These are phyloP conservation scores for Rhodotorula kratochvilovae DNA, from an alignment of 768 basidiomycete species.

Conservation along the genomic window DNA sequence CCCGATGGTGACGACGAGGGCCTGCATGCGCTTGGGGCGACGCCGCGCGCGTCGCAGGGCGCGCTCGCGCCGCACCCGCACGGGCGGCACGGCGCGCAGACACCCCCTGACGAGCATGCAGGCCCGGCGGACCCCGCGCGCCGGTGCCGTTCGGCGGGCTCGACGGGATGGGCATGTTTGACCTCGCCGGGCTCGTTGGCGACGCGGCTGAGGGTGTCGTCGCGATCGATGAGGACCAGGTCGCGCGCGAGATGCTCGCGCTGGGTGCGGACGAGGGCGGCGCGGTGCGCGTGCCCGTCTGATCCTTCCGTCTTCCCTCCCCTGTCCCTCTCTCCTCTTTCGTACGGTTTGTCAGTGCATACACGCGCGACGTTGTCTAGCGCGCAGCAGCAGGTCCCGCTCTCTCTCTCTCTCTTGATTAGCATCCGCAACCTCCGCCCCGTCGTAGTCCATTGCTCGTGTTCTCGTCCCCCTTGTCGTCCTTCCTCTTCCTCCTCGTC, in stretches of 20 bases:
- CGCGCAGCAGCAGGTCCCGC: neutral
- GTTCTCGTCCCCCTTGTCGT: neutral
- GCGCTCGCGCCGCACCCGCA: neutral
- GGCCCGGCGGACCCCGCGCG: neutral
- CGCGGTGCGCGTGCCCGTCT: neutral
- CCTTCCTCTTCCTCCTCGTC: neutral
- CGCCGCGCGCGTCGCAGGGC: neutral
- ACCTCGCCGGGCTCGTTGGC: neutral
- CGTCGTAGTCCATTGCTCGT: slow-evolving; percentile 1
- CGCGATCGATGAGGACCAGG: slow-evolving; percentile 20
- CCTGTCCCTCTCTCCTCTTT: neutral
- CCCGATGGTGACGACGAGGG: neutral
- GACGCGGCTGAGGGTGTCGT: neutral
- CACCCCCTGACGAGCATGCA: neutral
- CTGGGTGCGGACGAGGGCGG: neutral
- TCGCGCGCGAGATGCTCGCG: slow-evolving; percentile 29
- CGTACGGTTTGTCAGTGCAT: neutral
- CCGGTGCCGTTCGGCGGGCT: neutral
- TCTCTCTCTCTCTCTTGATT: no score
- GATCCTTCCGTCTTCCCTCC: neutral
- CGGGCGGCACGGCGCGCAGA: neutral
- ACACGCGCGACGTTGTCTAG: neutral
- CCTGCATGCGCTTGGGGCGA: neutral
- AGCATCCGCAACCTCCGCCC: neutral
- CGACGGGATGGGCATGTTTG: slow-evolving; percentile 5